Evolutionary conservation across 192 early-diverging fungal species (phyloP).

Genomic region (Funneliformis mosseae): DNA sequence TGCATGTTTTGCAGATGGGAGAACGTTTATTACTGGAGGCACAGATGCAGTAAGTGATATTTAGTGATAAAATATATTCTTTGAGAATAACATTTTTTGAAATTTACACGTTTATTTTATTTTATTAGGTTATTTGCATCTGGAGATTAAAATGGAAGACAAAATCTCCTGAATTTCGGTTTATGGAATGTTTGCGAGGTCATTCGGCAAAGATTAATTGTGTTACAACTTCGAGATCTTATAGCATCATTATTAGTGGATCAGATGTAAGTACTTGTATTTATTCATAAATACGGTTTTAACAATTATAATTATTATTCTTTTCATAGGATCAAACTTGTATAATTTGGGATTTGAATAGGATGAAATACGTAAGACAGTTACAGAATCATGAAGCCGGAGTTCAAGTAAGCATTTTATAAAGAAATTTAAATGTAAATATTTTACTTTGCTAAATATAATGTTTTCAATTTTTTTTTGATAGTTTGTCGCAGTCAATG

Average conservation of each 20-base stretch:
- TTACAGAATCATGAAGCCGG: slow-evolving; percentile 54
- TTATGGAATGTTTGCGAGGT: slow-evolving; percentile 60
- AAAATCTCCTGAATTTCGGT: slow-evolving; percentile 49
- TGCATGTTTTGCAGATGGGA: slow-evolving; percentile 60
- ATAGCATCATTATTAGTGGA: slow-evolving; percentile 62
- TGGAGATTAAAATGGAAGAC: slow-evolving; percentile 55
- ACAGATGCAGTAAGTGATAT: slow-evolving; percentile 48
- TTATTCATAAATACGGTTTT: neutral
- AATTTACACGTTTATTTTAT: neutral
- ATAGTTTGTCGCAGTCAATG: slow-evolving; percentile 53
- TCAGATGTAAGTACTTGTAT: slow-evolving; percentile 44
- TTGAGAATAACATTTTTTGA: neutral
- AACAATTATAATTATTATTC: slow-evolving; percentile 4
- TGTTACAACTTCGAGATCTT: slow-evolving; percentile 55
- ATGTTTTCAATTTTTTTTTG: neutral
- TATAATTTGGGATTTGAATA: slow-evolving; percentile 69
- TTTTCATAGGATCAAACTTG: slow-evolving; percentile 57
- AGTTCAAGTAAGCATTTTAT: slow-evolving; percentile 38
- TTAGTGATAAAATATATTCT: neutral
- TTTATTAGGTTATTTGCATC: slow-evolving; percentile 57
- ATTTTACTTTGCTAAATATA: neutral
- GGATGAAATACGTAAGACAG: slow-evolving; percentile 63
- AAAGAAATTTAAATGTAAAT: neutral
- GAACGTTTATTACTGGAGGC: slow-evolving; percentile 63
- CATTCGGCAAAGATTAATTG: slow-evolving; percentile 57